Evolutionary conservation across 148 eudicot genomes (phyloP).

Genomic region (Gaultheria prostrata): DNA sequence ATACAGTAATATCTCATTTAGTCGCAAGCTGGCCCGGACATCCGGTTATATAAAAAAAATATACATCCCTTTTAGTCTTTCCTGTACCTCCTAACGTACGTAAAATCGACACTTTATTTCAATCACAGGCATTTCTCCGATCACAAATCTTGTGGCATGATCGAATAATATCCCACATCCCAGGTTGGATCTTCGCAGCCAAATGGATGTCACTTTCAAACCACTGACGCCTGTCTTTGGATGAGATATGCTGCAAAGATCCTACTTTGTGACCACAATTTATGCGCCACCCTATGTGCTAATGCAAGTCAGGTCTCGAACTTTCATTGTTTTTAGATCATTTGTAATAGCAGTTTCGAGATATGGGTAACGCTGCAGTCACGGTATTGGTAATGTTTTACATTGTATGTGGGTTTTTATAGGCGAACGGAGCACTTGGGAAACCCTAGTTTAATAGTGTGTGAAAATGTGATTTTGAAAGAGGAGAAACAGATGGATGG

Average conservation of each 20-base stretch:
- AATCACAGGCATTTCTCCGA: constrained; percentile 49
- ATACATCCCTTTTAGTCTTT: constrained; percentile 39
- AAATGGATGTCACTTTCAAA: constrained; percentile 52
- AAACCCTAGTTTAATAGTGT: too few relatives aligned
- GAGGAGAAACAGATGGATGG: too few relatives aligned
- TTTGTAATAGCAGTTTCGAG: constrained; percentile 23
- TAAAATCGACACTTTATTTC: constrained; percentile 39
- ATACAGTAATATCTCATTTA: too few relatives aligned
- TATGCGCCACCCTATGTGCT: constrained; percentile 44
- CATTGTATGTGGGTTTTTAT: too few relatives aligned
- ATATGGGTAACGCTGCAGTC: not conserved
- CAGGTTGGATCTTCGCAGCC: constrained; percentile 34
- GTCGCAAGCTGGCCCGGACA: too few relatives aligned
- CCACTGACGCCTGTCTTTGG: constrained; percentile 42
- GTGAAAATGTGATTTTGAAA: too few relatives aligned
- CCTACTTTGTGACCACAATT: constrained; percentile 34
- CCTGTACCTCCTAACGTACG: constrained; percentile 57
- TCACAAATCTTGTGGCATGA: constrained; percentile 52
- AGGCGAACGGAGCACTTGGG: too few relatives aligned
- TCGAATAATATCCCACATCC: too few relatives aligned
- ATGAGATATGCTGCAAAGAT: constrained; percentile 24
- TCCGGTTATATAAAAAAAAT: too few relatives aligned
- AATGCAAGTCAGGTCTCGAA: constrained; percentile 46
- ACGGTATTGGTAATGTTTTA: too few relatives aligned
- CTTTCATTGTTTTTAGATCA: constrained; percentile 36